Percentiles rank a stretch among this genome's conserved stretches.
Conservation (phyloP, 495 filamentous ascomycete species). For the Schizothecium vesticola region DNA sequence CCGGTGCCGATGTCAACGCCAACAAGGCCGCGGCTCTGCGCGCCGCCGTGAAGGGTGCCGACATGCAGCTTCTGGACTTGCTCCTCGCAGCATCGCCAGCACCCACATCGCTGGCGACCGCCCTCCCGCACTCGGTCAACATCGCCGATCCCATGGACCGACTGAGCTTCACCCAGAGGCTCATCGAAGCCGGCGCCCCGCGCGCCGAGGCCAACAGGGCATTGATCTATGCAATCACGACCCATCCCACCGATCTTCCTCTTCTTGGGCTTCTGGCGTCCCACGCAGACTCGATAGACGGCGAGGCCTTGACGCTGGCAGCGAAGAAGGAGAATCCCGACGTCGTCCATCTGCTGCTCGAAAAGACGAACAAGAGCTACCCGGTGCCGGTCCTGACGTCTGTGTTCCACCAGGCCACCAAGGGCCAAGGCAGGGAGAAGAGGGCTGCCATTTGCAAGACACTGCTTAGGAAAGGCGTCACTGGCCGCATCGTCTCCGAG, state of each 20-base stretch:
- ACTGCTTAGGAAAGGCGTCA: conserved; percentile 35
- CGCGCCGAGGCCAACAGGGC: conserved; percentile 37
- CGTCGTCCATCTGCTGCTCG: conserved; percentile 34
- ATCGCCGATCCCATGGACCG: conserved; percentile 41
- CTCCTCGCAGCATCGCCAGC: conserved; percentile 29
- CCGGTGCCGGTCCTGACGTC: conserved; percentile 23
- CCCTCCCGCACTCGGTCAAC: conserved; percentile 40
- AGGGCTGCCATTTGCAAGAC: conserved; percentile 30
- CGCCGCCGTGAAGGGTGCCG: conserved; percentile 33
- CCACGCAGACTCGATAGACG: conserved; percentile 37
- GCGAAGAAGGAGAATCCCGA: conserved; percentile 33
- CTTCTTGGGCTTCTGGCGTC: conserved; percentile 34
- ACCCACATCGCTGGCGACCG: conserved; percentile 29
- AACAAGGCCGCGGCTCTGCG: conserved; percentile 40
- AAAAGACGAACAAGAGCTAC: conserved; percentile 26
- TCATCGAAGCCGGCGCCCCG: conserved; percentile 38
- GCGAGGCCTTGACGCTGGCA: conserved; percentile 35
- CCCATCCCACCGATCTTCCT: conserved; percentile 34
- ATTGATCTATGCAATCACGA: conserved; percentile 36
- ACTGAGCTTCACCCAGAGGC: conserved; percentile 35
- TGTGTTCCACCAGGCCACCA: conserved; percentile 31
- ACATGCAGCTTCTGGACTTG: conserved; percentile 35
- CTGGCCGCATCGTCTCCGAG: conserved; percentile 32
- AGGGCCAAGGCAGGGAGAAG: conserved; percentile 22
- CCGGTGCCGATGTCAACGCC: conserved; percentile 41